These are phyloP conservation scores for Chlamydomonas urium DNA, from an alignment of 139 green algal species.

Conservation along the genomic window DNA sequence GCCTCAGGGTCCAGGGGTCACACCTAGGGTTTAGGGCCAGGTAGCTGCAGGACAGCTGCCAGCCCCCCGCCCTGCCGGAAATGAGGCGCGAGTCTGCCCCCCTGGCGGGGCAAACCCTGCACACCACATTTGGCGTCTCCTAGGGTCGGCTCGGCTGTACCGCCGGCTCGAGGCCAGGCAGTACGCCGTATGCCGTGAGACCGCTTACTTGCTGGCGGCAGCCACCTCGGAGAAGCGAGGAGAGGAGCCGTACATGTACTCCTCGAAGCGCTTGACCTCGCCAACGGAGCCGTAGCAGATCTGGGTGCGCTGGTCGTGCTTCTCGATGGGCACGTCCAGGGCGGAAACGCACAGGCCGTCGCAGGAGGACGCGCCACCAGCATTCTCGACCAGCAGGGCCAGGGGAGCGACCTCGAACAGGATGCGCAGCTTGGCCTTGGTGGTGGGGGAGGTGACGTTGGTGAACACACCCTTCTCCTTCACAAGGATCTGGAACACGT, in stretches of 20 bases:
- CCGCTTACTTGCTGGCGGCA: background rate
- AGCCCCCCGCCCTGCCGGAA: too few species aligned
- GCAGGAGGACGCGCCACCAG: conserved; percentile 70
- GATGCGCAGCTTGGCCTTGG: conserved; percentile 94
- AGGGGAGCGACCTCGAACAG: conserved; percentile 89
- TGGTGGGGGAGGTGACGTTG: conserved; percentile 89
- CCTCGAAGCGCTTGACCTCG: conserved; percentile 86
- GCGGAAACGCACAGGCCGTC: conserved; percentile 73
- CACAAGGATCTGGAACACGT: conserved; percentile 87
- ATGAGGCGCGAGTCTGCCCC: too few species aligned
- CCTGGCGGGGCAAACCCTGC: too few species aligned
- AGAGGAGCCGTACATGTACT: conserved; percentile 78
- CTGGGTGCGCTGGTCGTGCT: conserved; percentile 85
- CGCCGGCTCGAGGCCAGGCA: too few species aligned
- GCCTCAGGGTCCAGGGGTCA: too few species aligned
- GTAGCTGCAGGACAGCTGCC: too few species aligned
- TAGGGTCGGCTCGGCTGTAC: too few species aligned
- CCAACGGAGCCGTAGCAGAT: conserved; percentile 84
- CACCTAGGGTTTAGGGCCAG: too few species aligned
- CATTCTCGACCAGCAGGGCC: conserved; percentile 82
- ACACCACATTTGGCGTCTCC: too few species aligned
- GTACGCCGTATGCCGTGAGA: too few species aligned
- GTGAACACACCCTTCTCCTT: conserved; percentile 74
- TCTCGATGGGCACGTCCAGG: conserved; percentile 74
- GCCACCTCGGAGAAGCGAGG: conserved; percentile 31